Percentiles rank a stretch among this genome's conserved stretches.
Conservation (phyloP, 306 rosid genomes). For the Mucuna pruriens region DNA sequence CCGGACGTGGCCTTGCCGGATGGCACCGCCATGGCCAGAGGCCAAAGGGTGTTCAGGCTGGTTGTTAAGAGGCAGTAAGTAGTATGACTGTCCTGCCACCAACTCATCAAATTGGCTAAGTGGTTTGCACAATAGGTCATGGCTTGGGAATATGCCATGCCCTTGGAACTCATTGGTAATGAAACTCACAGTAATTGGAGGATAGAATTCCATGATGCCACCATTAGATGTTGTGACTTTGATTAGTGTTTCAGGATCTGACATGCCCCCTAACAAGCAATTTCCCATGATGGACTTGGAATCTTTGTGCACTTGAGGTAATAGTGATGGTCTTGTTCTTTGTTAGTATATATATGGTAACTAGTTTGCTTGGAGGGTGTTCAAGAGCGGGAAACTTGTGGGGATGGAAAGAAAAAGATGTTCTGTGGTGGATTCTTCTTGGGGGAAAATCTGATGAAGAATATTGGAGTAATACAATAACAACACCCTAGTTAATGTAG, state of each 20-base stretch:
- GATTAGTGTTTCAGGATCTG: conserved; percentile 51
- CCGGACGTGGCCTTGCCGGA: conserved; percentile 63
- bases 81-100: conserved; percentile 65
- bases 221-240: conserved; percentile 72
- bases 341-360: conserved; percentile 13
- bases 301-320: conserved; percentile 9
- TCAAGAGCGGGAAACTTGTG: conserved; percentile 48
- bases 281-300: conserved; percentile 63
- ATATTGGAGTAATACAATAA: neutral
- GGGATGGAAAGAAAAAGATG: conserved; percentile 41
- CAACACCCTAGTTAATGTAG: neutral
- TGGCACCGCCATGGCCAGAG: neutral
- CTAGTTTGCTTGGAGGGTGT: conserved; percentile 34
- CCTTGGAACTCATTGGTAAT: conserved; percentile 71
- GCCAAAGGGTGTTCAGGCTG: neutral
- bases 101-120: conserved; percentile 58
- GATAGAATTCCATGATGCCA: conserved; percentile 78
- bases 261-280: conserved; percentile 63
- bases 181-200: conserved; percentile 62
- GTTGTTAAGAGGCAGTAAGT: conserved; percentile 56
- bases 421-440: conserved; percentile 33
- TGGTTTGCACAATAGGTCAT: conserved; percentile 73
- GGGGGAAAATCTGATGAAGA: neutral
- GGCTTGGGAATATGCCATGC: conserved; percentile 68
- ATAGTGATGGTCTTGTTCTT: conserved; percentile 14